Conservation (phyloP, 768 basidiomycete genomes). For the Lactarius vividus region DNA sequence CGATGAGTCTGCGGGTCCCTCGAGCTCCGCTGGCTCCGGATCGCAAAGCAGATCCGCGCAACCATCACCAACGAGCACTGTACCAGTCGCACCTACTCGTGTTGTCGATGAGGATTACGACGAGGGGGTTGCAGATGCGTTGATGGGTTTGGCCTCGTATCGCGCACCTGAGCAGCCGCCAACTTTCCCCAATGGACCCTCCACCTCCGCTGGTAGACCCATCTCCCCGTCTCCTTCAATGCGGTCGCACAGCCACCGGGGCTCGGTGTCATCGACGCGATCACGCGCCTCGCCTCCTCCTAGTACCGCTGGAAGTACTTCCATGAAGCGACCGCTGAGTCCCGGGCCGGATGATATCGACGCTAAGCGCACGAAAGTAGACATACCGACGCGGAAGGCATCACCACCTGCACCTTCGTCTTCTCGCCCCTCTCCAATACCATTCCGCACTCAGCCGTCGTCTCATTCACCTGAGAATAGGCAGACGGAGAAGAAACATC, state of each 20-base stretch:
- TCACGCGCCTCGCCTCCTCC: slow-evolving; percentile 60
- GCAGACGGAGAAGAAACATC: slow-evolving; percentile 38
- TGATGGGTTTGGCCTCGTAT: slow-evolving; percentile 58
- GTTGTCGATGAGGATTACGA: slow-evolving; percentile 92
- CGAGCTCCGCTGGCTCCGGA: slow-evolving; percentile 59
- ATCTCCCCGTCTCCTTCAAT: slow-evolving; percentile 42
- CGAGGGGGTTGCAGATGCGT: slow-evolving; percentile 82
- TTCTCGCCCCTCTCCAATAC: slow-evolving; percentile 68
- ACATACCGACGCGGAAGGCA: slow-evolving; percentile 47
- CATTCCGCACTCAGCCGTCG: slow-evolving; percentile 70
- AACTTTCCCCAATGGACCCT: slow-evolving; percentile 25
- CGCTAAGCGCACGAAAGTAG: slow-evolving; percentile 63
- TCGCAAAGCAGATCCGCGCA: slow-evolving; percentile 59
- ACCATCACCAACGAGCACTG: slow-evolving; percentile 65
- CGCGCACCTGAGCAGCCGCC: slow-evolving; percentile 29
- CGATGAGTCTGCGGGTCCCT: slow-evolving; percentile 55
- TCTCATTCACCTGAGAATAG: slow-evolving; percentile 61
- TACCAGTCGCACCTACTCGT: slow-evolving; percentile 59
- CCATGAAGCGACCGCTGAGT: slow-evolving; percentile 68
- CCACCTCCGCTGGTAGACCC: slow-evolving; percentile 14
- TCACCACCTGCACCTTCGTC: slow-evolving; percentile 46
- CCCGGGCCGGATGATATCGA: slow-evolving; percentile 55
- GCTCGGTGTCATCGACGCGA: slow-evolving; percentile 63
- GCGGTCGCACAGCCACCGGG: slow-evolving; percentile 51
- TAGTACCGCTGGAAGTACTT: slow-evolving; percentile 31